Base-by-base conservation (phyloP, 1,284 basidiomycete genomes). In the Lentinula novae-zelandiae region DNA sequence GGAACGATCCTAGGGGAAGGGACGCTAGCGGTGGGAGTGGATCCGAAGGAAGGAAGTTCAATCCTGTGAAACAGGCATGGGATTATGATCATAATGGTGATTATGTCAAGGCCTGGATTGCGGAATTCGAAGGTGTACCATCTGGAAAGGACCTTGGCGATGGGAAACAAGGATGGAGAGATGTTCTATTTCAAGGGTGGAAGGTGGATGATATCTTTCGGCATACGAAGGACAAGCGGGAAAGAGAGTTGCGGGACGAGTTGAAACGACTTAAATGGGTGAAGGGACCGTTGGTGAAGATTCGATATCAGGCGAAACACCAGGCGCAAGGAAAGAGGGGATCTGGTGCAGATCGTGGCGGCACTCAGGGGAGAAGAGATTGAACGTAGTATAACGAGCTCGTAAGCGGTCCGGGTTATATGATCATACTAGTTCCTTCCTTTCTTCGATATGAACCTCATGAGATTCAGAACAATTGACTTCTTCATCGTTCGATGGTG, bases 1-100 rank as follows among this genome's bases (percentile, higher is more conserved):
- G 82, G 6, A 83, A 82, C 68, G 82, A 83, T 65, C 78, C 82
- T 4, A 72, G 82, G 0, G 78, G 78, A 2, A 20, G 44, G 17
- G 20, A 46, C 5, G 27, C 27, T 27, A 27, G 27, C 27, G 17
- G 6, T 46, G 44, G 8, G 1, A 9, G 20, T 46, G 76, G 73
- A 6, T 68, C 46, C 9, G 58, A 57, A 33, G 53, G 53, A 50
- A 61, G 81, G 33, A 78, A 81, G 64, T 83, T 82, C 73, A 83
- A 83, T 67, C 79, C 77, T 12, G 76, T 84, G 71, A 83, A 83
- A 69, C 82, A 84, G 67, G 77, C 76, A 6, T 75, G 75, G 58
- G 80, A 82, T 62, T 82, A 82, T 70, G 80, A 82, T 64, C 69
- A 74, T 2, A 61, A 76, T n/a, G 78, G 74, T 13, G 73, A 77